Base-by-base conservation (phyloP, 352 stramenopile species). In the Phytophthora chlamydospora region DNA sequence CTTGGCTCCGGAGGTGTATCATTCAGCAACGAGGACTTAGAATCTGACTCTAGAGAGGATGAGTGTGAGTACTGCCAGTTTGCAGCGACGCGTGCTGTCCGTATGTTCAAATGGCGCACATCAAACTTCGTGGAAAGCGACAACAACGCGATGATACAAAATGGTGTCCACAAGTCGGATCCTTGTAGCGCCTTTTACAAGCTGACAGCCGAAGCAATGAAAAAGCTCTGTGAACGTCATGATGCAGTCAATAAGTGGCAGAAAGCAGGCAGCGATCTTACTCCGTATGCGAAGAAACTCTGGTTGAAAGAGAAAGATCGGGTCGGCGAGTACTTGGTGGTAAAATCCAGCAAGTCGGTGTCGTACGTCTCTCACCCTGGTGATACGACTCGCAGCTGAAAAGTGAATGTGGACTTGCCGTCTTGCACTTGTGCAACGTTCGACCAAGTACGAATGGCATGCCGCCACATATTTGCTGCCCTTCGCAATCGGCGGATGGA, bases 371-470 rank as follows among this genome's bases (percentile, higher is more conserved):
- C 44, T 10, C 27, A 51, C 32, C 29, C 43, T 36, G 29, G 43
- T 24, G 21, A 24, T 24, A 24, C 21, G 1, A 24, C 21, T 24
- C 21, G 44, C 2, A 39, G 31, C 19, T 19, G 44, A 24, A 0
- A 39, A 19, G 44, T 51, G 12, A 24, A 51, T 19, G 27, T 51
- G 4, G 1, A 9, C n/a, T 9, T n/a, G 13, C 44, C 11, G 6
- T 51, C 43, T 11, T 51, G 44, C 27, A 39, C 44, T 7, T 51
- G 44, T 39, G 8, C 27, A 24, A 51, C 27, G 4, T 51, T 51
- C 12, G 44, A 51, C 44, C 24, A 51, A 27, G 35, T 51, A 27
- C 33, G 31, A 39, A 51, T 51, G 27, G 24, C 44, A 8, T 51
- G 44, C 27, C 27, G 21, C 3, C 19, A 51, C 31, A 38, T 51